Percentiles rank a stretch among this genome's conserved stretches.
phyloP scores from a whole-genome alignment of 768 basidiomycete genomes.

The Trametes elegans region DNA sequence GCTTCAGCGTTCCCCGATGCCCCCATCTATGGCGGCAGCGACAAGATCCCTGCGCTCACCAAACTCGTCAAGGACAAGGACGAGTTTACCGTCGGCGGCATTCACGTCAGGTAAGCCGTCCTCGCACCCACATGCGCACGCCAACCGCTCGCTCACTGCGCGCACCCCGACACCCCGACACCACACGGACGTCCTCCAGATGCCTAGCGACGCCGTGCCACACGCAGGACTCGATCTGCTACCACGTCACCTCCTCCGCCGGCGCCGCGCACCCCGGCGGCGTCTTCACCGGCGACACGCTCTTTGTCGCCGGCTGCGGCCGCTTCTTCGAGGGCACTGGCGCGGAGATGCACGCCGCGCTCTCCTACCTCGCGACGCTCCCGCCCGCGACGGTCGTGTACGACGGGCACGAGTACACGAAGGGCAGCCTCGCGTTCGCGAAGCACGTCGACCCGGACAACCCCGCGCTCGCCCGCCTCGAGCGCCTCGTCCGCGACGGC shows the following conservation, averaged over 20 bases:
- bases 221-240: slow-evolving; percentile 96
- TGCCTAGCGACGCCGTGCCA: slow-evolving; percentile 91
- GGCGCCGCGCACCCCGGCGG: slow-evolving; percentile 54
- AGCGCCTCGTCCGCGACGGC: slow-evolving; percentile 55
- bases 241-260: slow-evolving; percentile 53
- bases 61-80: slow-evolving; percentile 79
- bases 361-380: slow-evolving; percentile 67
- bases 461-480: slow-evolving; percentile 55
- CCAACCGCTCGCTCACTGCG: neutral
- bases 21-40: slow-evolving; percentile 78
- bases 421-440: slow-evolving; percentile 69
- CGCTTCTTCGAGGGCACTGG: slow-evolving; percentile 91
- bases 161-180: neutral
- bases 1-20: slow-evolving; percentile 42
- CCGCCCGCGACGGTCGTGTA: slow-evolving; percentile 81
- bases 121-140: neutral
- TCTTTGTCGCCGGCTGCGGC: slow-evolving; percentile 87
- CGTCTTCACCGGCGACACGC: slow-evolving; percentile 94
- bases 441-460: slow-evolving; percentile 63
- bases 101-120: slow-evolving; percentile 54
- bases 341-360: slow-evolving; percentile 75
- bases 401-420: slow-evolving; percentile 93
- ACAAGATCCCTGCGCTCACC: slow-evolving; percentile 62
- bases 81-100: slow-evolving; percentile 70
- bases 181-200: slow-evolving; percentile 37